Evolutionary conservation across 2,329 filamentous ascomycete species (phyloP), one percentile per base, ranked within the genome.

Genomic region (Nemania abortiva): DNA sequence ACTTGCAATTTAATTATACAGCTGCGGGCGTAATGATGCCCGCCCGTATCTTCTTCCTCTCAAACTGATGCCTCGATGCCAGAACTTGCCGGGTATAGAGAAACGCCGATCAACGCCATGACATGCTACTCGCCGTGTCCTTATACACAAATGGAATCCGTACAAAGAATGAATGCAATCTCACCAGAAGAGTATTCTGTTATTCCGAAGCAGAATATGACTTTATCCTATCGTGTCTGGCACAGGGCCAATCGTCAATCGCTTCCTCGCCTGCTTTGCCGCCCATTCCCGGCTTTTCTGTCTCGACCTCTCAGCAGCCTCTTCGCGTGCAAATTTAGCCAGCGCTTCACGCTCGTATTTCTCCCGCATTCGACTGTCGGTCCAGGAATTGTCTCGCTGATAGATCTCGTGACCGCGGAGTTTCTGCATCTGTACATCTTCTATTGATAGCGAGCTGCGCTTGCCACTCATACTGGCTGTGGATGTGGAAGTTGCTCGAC

Each of bases 241-340:
- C n/a, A 75, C 22, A 2, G 77, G 78, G 45, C 66, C 57, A 7
- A 76, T 57, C 9, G 75, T 76, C 72, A 74, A 73, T 39, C 75
- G 79, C 75, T 83, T 85, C 20, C 77, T 81, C 45, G 82, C 82
- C 75, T 87, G 86, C 79, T 85, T 89, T 76, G 89, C 87, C 11
- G 88, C 88, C 88, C 89, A 90, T 73, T 89, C 86, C 39, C 88
- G 84, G 72, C 88, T 88, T 67, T 86, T 83, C 76, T 84, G 82
- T 63, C 89, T 84, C 63, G 87, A 88, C 74, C 86, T 83, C 78
- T 91, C 88, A 10, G 89, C 88, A 27, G 89, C 89, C 74, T 89
- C 82, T 73, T 89, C 85, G 53, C 89, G 82, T 7, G 88, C 88
- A 63, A 82, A 74, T 74, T 85, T 88, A 15, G 88, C 85, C 45